Conservation (phyloP, 2,329 filamentous ascomycete genomes). For the Diplodia seriata region DNA sequence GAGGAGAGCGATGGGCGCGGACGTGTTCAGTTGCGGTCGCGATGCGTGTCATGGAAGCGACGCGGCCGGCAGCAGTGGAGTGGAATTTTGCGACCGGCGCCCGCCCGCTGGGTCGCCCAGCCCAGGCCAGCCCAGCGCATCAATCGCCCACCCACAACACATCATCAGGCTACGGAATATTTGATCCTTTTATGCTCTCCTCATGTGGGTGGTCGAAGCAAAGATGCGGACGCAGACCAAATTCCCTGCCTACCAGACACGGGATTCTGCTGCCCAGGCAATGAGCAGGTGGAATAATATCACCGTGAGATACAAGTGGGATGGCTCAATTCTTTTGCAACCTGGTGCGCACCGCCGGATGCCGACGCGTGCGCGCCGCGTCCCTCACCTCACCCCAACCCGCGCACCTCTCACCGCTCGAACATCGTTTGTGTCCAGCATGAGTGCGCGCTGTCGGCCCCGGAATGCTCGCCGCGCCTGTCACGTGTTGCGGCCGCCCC, state of each 20-base stretch:
- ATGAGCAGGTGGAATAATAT: no score
- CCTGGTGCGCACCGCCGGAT: background rate
- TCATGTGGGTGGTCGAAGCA: no score
- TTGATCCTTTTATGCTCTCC: no score
- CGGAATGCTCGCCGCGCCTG: constrained; percentile 16
- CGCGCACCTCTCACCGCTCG: background rate
- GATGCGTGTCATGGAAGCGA: constrained; percentile 21
- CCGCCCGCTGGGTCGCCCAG: constrained; percentile 4
- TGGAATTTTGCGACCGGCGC: constrained; percentile 23
- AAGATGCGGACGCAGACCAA: no score
- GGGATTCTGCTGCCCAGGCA: no score
- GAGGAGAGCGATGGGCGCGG: constrained; percentile 25
- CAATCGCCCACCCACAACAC: background rate
- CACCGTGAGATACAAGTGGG: no score
- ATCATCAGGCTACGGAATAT: no score
- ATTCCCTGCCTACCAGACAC: no score
- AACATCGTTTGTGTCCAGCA: background rate
- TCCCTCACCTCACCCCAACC: constrained; percentile 14
- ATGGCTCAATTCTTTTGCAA: no score
- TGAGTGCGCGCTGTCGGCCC: background rate
- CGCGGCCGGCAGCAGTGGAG: constrained; percentile 13
- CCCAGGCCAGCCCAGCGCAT: background rate
- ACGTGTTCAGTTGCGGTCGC: constrained; percentile 22
- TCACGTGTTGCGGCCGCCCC: constrained; percentile 9
- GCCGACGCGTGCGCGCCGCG: background rate